Base-by-base conservation (phyloP, 306 rosid genomes). In the Prunus fruticosa region DNA sequence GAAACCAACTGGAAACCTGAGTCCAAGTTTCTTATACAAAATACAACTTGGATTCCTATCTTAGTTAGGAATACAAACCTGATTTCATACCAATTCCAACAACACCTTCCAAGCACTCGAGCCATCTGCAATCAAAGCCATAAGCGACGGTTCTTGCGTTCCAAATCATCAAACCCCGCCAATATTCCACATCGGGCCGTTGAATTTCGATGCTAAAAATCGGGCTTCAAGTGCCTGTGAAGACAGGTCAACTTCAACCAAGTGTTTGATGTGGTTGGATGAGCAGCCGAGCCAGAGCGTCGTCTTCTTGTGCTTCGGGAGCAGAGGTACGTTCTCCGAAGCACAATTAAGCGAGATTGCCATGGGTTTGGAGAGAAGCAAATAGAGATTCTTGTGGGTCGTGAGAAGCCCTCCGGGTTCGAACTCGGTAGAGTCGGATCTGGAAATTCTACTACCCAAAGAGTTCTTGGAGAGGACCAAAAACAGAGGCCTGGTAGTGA, bases 291-390 rank as follows among this genome's bases (percentile, higher is more conserved):
- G 50, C 1, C n/a, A 38, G 13, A 80, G 79, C 20, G 83, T 74
- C 12, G 83, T 80, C 54, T 80, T 49, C 47, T 43, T 80, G 46
- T 67, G 79, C 28, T 80, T 80, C 23, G 83, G 83, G 68, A 80
- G 83, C 12, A 32, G 14, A 68, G 79, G 79, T 0, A 9, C 38
- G 16, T 45, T 73, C 13, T 73, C 83, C 11, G 65, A 9, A 45
- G 25, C 27, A 47, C 83, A 74, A 58, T 15, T 74, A 19, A 68
- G 60, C 75, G 79, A 67, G 64, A 67, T 73, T 14, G 71, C 83
- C 19, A 58, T 49, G 25, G 75, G 41, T 34, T 34, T 34, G 41
- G 41, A 34, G 41, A 34, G 52, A 46, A 79, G 78, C 46, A 47
- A 61, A 16, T 70, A 67, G 9, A 67, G 65, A 50, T 73, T 73